Evolutionary conservation across 257 asterid species (phyloP).

Genomic region (Pogostemon cablin): DNA sequence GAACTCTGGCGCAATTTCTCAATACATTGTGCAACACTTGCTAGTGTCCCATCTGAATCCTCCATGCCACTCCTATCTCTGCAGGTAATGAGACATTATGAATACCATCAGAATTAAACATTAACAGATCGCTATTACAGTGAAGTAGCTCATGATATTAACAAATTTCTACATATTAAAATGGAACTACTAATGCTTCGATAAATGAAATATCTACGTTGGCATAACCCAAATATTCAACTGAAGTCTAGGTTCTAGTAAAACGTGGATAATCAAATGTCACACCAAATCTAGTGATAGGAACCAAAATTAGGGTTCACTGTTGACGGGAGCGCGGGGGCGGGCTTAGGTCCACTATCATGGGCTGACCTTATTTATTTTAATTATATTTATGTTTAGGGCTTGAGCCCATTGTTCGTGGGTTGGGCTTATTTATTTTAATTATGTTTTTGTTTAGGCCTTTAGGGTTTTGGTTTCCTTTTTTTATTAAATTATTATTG

Average conservation of each 20-base stretch:
- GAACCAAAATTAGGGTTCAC: no score
- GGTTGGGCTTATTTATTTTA: no score
- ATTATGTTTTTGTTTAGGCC: no score
- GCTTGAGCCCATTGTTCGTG: no score
- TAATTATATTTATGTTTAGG: no score
- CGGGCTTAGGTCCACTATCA: no score
- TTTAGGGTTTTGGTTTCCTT: no score
- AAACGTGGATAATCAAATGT: conserved; percentile 3
- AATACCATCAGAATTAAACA: conserved; percentile 30
- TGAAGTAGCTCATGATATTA: conserved; percentile 1
- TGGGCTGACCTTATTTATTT: no score
- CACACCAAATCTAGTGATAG: not conserved
- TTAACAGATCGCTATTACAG: conserved; percentile 6
- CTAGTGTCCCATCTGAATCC: conserved; percentile 94
- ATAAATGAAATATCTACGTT: not conserved
- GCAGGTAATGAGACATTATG: conserved; percentile 35
- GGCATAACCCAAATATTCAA: not conserved
- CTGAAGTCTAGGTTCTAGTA: not conserved
- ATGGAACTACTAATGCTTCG: not conserved
- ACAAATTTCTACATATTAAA: not conserved
- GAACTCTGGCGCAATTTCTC: conserved; percentile 93
- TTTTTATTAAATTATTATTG: no score
- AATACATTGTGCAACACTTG: conserved; percentile 96
- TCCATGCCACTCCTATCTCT: conserved; percentile 97
- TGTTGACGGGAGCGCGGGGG: no score